Percentiles rank a stretch among this genome's conserved stretches.
Conservation (phyloP, 345 rosid species). For the Trapa incisa region DNA sequence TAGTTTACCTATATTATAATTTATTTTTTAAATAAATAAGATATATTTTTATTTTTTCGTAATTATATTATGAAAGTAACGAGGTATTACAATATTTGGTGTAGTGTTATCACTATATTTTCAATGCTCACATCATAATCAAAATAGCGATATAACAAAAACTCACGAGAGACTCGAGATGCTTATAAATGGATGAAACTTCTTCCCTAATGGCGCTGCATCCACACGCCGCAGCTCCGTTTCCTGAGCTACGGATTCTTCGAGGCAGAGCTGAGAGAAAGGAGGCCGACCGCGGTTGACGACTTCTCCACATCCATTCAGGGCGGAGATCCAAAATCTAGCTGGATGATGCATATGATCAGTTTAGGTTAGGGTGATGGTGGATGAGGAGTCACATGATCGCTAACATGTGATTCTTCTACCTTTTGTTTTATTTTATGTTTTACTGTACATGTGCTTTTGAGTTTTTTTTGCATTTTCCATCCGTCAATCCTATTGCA, state of each 20-base stretch:
- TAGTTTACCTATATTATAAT: no score
- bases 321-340: background rate
- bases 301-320: slow-evolving; percentile 10
- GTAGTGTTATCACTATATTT: no score
- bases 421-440: no score
- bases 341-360: slow-evolving; percentile 1
- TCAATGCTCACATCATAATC: background rate
- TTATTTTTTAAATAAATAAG: no score
- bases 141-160: background rate
- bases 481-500: no score
- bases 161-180: slow-evolving; percentile 74
- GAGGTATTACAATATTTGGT: no score
- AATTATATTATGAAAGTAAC: no score
- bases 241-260: slow-evolving; percentile 86
- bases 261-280: slow-evolving; percentile 69
- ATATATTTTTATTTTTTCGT: no score
- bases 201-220: slow-evolving; percentile 72
- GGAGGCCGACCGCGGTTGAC: slow-evolving; percentile 29
- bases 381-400: background rate
- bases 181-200: slow-evolving; percentile 75
- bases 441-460: no score
- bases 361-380: background rate
- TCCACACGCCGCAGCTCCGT: slow-evolving; percentile 94
- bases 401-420: no score
- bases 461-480: no score